Conservation (phyloP, 169 alveolate species). For the Blepharisma undulans region DNA sequence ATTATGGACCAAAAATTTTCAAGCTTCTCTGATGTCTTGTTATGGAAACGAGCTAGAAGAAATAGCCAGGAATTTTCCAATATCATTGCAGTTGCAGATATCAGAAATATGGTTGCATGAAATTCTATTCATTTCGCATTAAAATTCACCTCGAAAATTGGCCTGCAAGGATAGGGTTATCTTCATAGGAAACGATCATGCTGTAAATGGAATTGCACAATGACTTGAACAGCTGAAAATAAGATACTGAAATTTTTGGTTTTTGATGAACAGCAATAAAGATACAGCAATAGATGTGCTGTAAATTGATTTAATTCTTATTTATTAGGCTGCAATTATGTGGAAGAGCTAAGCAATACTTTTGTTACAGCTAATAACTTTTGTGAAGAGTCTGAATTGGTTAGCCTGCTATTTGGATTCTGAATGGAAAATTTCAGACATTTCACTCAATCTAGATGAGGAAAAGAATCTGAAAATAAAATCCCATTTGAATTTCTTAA, state of each 20-base stretch:
- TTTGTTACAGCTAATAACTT: not conserved
- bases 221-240: not conserved
- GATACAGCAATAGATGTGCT: not conserved
- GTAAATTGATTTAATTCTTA: not conserved
- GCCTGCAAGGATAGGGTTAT: conserved; percentile 31
- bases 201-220: not conserved
- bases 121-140: not conserved
- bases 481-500: not conserved
- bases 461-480: not conserved
- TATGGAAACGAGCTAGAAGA: not conserved
- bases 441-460: not conserved
- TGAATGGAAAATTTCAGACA: conserved; percentile 13
- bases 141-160: not conserved
- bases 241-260: not conserved
- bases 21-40: not conserved
- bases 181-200: not conserved
- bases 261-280: not conserved
- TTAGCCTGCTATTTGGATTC: not conserved
- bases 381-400: conserved; percentile 24
- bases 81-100: conserved; percentile 1
- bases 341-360: not conserved
- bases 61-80: conserved; percentile 7
- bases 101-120: not conserved
- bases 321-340: not conserved
- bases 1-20: not conserved